Base-by-base conservation (phyloP, 2,329 filamentous ascomycete species). In the Penicillium sumatraense region DNA sequence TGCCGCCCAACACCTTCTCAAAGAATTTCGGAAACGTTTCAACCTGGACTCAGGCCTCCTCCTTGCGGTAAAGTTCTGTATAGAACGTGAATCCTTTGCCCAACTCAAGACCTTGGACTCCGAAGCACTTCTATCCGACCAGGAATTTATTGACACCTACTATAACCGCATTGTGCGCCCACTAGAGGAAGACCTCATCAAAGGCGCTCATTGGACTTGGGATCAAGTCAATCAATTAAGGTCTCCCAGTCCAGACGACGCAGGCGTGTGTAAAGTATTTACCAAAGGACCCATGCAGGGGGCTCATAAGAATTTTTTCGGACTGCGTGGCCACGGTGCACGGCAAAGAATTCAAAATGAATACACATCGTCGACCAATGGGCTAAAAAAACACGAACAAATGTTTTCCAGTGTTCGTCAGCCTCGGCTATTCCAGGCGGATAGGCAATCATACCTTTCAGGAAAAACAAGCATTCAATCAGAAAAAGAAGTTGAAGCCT, bases 151-250 rank as follows among this genome's bases (percentile, higher is more conserved):
- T 7, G 40, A 54, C 33, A 35, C 50, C 6, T 60, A 56, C 31
- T 60, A 60, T 29, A 42, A 48, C 9, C 54, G 45, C 1, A 51
- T 48, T 21, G 52, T 60, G 2, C 35, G 52, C 14, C 58, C 58
- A n/a, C 24, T 60, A 40, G 58, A 60, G 14, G 29, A 60, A n/a
- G 56, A 60, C 31, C 46, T 60, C 16, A 56, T 60, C 2, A 49
- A 47, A 11, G 58, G 58, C 13, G 58, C 56, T 3, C 38, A 56
- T 16, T 60, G 58, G 58, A 60, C 55, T n/a, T 58, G 58, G 58
- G 53, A 53, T 18, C 56, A 60, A 31, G 58, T 58, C 11, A 27
- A 56, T 18, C 29, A 47, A 27, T 33, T 60, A 5, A n/a, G 48
- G 23, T 50, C 51, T 6, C 44, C 40, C 3, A 54, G 36, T n/a